Evolutionary conservation across 1,139 yeast genomes (phyloP).

Genomic region (Kodamaea fungicola): DNA sequence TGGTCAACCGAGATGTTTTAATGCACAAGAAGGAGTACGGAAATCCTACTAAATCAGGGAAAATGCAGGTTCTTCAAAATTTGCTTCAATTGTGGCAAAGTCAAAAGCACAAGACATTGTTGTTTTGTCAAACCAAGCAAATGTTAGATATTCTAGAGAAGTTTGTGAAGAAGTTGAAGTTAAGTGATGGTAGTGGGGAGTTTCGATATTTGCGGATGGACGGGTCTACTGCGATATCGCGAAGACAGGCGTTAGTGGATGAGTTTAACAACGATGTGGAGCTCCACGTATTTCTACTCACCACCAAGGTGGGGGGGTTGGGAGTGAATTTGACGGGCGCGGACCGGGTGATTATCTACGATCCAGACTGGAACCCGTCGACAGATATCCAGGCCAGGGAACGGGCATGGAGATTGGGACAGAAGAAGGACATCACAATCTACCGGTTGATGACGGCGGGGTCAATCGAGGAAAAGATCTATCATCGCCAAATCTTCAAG

Average conservation of each 20-base stretch:
- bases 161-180: slow-evolving; percentile 44
- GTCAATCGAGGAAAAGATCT: slow-evolving; percentile 92
- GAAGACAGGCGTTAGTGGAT: slow-evolving; percentile 78
- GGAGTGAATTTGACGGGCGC: slow-evolving; percentile 97
- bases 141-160: slow-evolving; percentile 85
- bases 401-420: slow-evolving; percentile 96
- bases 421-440: slow-evolving; percentile 87
- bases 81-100: slow-evolving; percentile 71
- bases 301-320: slow-evolving; percentile 94
- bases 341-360: slow-evolving; percentile 87
- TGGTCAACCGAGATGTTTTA: slow-evolving; percentile 56
- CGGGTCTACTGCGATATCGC: slow-evolving; percentile 81
- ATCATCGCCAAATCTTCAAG: slow-evolving; percentile 94
- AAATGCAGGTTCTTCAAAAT: slow-evolving; percentile 83
- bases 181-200: slow-evolving; percentile 18
- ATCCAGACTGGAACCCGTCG: slow-evolving; percentile 99
- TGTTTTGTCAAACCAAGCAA: slow-evolving; percentile 90
- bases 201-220: slow-evolving; percentile 81
- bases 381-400: slow-evolving; percentile 97
- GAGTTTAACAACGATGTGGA: slow-evolving; percentile 61
- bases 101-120: slow-evolving; percentile 73
- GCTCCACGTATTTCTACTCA: slow-evolving; percentile 67
- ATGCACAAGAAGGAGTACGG: slow-evolving; percentile 51
- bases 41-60: slow-evolving; percentile 72
- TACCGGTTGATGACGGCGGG: slow-evolving; percentile 93